Percentiles rank a stretch among this genome's conserved stretches.
Evolutionary conservation across 805 yeast species (phyloP).

Genomic region (Diddensiella santjacobensis): DNA sequence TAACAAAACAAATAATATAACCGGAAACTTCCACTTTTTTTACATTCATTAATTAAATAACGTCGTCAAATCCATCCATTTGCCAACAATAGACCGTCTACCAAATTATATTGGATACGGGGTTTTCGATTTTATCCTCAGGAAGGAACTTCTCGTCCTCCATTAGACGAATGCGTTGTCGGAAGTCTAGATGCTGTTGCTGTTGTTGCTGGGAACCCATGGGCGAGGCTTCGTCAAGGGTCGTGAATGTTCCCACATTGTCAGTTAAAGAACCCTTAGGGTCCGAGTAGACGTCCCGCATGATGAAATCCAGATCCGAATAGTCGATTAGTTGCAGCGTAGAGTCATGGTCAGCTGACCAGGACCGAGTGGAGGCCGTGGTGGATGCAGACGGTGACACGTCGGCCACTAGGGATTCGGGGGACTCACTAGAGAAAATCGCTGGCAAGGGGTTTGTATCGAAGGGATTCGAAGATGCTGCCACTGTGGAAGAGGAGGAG

Average conservation of each 20-base stretch:
- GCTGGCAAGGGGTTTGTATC: background rate
- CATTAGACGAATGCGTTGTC: constrained; percentile 27
- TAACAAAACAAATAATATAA: no score
- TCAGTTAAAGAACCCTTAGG: background rate
- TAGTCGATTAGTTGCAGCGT: constrained; percentile 19
- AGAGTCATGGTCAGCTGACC: constrained; percentile 3
- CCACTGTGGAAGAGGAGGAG: background rate
- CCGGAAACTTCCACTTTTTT: no score
- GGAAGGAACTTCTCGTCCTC: constrained; percentile 19
- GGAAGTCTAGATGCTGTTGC: constrained; percentile 19
- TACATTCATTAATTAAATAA: no score
- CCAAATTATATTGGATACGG: constrained; percentile 1
- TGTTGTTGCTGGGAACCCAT: background rate
- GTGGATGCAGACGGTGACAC: constrained; percentile 4
- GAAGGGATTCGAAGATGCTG: background rate
- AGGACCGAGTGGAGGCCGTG: constrained; percentile 2
- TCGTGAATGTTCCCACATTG: constrained; percentile 12
- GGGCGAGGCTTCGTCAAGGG: constrained; percentile 10
- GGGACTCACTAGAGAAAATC: constrained; percentile 3
- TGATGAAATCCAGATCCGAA: constrained; percentile 18
- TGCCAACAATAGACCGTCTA: no score
- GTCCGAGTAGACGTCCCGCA: constrained; percentile 14
- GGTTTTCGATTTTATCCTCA: background rate
- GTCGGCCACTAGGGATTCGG: background rate
- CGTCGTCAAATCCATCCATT: no score